Percentiles rank a stretch among this genome's conserved stretches.
These are phyloP conservation scores for Theileria parva DNA, from an alignment of 169 alveolate genomes.

Conservation along the genomic window DNA sequence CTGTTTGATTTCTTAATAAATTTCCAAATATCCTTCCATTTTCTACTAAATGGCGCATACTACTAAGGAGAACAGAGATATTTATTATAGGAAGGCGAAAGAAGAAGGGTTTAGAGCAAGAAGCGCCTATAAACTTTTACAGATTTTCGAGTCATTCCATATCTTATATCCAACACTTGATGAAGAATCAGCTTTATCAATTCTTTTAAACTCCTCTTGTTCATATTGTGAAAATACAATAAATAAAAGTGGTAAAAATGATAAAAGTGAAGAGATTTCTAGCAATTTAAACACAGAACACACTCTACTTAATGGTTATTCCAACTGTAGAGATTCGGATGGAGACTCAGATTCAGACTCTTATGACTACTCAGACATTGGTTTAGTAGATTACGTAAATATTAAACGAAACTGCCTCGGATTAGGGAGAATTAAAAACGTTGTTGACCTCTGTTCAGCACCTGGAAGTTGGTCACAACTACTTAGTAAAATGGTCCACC, in stretches of 20 bases:
- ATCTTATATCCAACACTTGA: slow-evolving; percentile 68
- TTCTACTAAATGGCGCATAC: slow-evolving; percentile 83
- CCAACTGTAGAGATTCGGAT: not conserved
- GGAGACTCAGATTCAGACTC: not conserved
- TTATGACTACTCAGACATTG: not conserved
- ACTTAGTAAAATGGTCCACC: slow-evolving; percentile 56
- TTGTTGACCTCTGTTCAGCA: slow-evolving; percentile 98
- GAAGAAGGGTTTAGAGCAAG: slow-evolving; percentile 97
- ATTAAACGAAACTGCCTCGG: slow-evolving; percentile 40
- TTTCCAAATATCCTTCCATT: not conserved
- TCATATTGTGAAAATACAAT: slow-evolving; percentile 16
- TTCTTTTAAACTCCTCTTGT: not conserved
- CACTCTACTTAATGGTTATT: not conserved
- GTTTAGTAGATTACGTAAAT: not conserved
- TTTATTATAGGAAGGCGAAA: slow-evolving; percentile 95
- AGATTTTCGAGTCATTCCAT: slow-evolving; percentile 90
- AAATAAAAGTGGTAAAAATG: not conserved
- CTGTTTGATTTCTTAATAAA: not conserved
- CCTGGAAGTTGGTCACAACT: slow-evolving; percentile 98
- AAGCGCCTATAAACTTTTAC: slow-evolving; percentile 93
- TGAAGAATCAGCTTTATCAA: slow-evolving; percentile 21
- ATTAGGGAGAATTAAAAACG: slow-evolving; percentile 71
- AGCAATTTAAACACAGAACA: not conserved
- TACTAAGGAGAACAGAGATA: slow-evolving; percentile 92
- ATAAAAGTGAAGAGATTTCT: no score